phyloP scores from a whole-genome alignment of 495 filamentous ascomycete genomes.

The Aspergillus olivimuriae region DNA sequence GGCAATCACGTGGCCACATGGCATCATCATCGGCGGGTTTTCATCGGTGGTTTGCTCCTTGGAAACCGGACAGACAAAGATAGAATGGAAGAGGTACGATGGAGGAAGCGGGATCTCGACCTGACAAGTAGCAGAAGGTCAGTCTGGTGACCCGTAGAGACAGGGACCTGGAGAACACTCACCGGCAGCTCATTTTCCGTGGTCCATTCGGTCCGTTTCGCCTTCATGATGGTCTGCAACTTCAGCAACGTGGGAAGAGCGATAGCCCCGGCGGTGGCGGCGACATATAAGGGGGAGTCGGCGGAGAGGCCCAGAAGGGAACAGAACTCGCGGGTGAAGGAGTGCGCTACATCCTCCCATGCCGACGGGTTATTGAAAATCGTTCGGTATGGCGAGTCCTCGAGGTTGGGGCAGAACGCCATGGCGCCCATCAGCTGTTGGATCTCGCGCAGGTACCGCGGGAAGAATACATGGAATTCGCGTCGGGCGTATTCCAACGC shows the following conservation, averaged over 20 bases:
- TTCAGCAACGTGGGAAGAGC: constrained; percentile 82
- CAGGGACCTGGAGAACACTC: constrained; percentile 8
- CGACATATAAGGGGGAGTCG: constrained; percentile 84
- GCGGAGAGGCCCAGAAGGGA: constrained; percentile 81
- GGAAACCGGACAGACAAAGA: constrained; percentile 95
- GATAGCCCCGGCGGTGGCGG: constrained; percentile 84
- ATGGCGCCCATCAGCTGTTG: constrained; percentile 71
- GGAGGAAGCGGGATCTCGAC: constrained; percentile 85
- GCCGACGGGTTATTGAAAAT: constrained; percentile 67
- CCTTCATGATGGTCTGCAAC: constrained; percentile 71
- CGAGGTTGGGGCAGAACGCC: constrained; percentile 64
- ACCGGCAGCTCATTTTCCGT: constrained; percentile 83
- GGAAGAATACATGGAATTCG: constrained; percentile 60
- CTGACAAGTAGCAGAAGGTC: constrained; percentile 26
- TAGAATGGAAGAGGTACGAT: constrained; percentile 85
- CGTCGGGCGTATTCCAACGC: constrained; percentile 69
- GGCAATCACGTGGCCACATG: constrained; percentile 91
- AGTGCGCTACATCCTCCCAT: constrained; percentile 73
- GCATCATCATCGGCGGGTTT: constrained; percentile 97
- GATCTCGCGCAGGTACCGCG: constrained; percentile 66
- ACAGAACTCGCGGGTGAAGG: constrained; percentile 93
- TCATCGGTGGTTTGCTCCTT: constrained; percentile 91
- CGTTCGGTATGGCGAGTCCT: constrained; percentile 62
- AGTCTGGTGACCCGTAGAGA: neutral
- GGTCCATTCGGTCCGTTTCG: constrained; percentile 91